Evolutionary conservation across 768 basidiomycete species (phyloP).

Genomic region (Tephrocybe rancida): DNA sequence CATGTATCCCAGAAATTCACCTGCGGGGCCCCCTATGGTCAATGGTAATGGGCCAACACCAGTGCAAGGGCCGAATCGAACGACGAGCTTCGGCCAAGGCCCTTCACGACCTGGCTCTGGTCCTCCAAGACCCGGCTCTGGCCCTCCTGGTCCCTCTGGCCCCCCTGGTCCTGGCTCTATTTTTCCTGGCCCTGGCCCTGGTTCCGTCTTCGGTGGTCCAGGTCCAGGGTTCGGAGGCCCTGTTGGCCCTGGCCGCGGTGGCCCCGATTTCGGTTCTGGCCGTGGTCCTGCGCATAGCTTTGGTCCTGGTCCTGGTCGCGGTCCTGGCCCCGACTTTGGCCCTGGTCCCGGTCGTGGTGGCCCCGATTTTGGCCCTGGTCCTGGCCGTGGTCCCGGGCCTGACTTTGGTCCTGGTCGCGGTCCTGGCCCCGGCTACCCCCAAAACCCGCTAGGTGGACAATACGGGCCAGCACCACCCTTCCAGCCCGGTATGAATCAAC

Average conservation of each 20-base stretch:
- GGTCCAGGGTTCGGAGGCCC: slow-evolving; percentile 3
- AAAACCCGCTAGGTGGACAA: slow-evolving; percentile 4
- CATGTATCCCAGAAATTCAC: slow-evolving; percentile 19
- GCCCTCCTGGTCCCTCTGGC: not conserved
- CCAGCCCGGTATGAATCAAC: slow-evolving; percentile 18
- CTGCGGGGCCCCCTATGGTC: slow-evolving; percentile 33
- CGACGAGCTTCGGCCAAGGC: not conserved
- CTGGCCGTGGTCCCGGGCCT: not conserved
- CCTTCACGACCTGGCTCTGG: slow-evolving; percentile 1
- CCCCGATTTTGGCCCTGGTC: slow-evolving; percentile 7
- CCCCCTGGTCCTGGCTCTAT: slow-evolving; percentile 2
- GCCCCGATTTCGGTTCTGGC: slow-evolving; percentile 1
- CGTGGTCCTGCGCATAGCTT: not conserved
- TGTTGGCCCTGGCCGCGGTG: slow-evolving; percentile 7
- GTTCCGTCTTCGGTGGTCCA: slow-evolving; percentile 3
- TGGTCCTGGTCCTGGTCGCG: slow-evolving; percentile 7
- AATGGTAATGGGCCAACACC: slow-evolving; percentile 16
- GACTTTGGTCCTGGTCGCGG: slow-evolving; percentile 6
- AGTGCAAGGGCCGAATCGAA: slow-evolving; percentile 6
- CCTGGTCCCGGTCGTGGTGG: slow-evolving; percentile 10
- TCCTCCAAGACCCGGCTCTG: not conserved
- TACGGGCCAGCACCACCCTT: slow-evolving; percentile 19
- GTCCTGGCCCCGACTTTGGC: slow-evolving; percentile 10
- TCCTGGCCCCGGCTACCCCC: slow-evolving; percentile 8
- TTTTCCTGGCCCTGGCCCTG: not conserved